Base-by-base conservation (phyloP, 2,329 filamentous ascomycete genomes). In the Fusarium veterinarium region DNA sequence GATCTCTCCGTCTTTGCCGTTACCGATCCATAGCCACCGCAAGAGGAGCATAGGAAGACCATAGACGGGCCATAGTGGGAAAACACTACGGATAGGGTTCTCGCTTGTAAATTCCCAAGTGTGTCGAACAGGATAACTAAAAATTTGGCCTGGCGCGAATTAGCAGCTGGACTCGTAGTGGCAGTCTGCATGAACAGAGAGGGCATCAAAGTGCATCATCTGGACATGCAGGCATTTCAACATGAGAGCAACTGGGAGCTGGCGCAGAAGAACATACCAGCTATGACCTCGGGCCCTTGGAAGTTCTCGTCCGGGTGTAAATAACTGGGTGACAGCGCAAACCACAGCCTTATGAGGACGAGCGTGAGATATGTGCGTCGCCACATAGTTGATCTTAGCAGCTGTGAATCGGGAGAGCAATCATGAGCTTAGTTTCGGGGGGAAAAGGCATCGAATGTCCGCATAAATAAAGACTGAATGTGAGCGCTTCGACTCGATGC, bases 221-320 rank as follows among this genome's bases (percentile, higher is more conserved):
- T 35, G 20, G 20, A 16, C 31, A 31, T 20, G n/a, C 37, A 14
- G 33, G 7, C 19, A 48, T 49, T 23, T 33, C 30, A 28, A 44
- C 46, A 49, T 41, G 45, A 58, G 45, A 58, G 30, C 45, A 44
- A 20, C 31, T 46, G 46, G 41, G 41, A 48, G 45, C 44, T 31
- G 49, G 46, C 30, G 60, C 28, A 42, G 19, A 40, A 37, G 48
- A 64, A 66, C 91, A 76, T 90, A 98, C 95, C 95, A 79, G 95
- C 95, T 79, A 98, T 96, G 73, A 98, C 92, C 86, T 99, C 96
- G 20, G 96, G 96, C 40, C 96, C 96, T 84, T 99, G 96, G 79
- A 99, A 99, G 86, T 98, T 96, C 87, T 99, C 96, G 85, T 99
- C 96, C 9, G 96, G 96, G 82, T 99, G 96, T 51, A 99, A 90